A percentile compares a stretch with the other conserved stretches of the same genome.
These are phyloP conservation scores for Boletus sp. DNA, from an alignment of 768 basidiomycete species.

Conservation along the genomic window DNA sequence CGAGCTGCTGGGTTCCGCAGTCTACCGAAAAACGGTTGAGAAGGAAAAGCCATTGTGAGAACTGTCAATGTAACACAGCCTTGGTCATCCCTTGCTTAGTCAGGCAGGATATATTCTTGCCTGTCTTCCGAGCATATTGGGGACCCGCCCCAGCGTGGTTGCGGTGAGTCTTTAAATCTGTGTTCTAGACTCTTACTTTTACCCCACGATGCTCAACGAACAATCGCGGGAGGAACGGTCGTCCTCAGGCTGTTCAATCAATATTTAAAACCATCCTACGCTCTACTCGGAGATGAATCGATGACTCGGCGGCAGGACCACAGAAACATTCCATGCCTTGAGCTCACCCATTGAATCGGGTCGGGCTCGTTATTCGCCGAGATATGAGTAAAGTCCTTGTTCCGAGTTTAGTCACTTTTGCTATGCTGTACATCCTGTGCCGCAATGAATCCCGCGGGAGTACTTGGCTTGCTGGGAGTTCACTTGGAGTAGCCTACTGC, in stretches of 20 bases:
- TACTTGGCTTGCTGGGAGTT: neutral
- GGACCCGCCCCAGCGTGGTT: too few relatives aligned
- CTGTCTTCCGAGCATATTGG: too few relatives aligned
- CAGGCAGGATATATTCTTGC: constrained; percentile 1
- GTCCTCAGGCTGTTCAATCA: neutral
- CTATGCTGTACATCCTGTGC: neutral
- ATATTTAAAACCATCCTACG: neutral
- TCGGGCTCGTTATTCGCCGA: neutral
- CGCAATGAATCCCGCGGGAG: neutral
- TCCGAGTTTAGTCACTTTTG: neutral
- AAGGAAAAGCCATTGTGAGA: neutral
- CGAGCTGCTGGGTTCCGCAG: neutral
- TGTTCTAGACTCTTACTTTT: too few relatives aligned
- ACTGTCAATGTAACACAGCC: constrained; percentile 1
- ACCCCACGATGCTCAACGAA: neutral
- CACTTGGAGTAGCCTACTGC: neutral
- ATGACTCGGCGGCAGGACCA: neutral
- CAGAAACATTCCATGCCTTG: neutral
- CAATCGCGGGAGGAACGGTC: neutral
- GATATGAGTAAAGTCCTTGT: neutral
- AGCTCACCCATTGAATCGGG: too few relatives aligned
- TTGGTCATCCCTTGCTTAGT: constrained; percentile 20
- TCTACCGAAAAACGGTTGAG: neutral
- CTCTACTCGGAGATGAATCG: neutral
- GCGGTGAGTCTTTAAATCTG: too few relatives aligned